Conservation (phyloP, 257 asterid genomes). For the Haberlea rhodopensis region DNA sequence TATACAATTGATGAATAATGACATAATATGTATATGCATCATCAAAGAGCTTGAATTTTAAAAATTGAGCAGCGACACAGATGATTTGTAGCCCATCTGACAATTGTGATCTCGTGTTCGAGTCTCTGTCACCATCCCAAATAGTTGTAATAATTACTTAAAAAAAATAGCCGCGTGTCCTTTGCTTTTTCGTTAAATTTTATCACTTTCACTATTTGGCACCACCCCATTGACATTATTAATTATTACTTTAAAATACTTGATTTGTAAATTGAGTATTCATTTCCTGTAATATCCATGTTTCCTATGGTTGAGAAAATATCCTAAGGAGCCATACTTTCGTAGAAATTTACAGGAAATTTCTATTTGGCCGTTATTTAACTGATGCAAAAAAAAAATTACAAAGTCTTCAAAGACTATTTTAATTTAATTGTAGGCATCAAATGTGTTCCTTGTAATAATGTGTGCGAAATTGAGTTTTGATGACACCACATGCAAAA, state of each 20-base stretch:
- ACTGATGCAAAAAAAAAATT: neutral
- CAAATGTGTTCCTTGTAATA: neutral
- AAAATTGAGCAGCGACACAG: constrained; percentile 16
- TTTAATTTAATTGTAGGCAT: neutral
- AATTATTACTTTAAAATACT: neutral
- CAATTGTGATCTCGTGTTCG: no score
- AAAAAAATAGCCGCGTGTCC: no score
- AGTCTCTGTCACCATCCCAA: no score
- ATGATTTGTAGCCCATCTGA: no score
- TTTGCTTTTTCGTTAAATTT: constrained; percentile 17
- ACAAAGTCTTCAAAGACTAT: constrained; percentile 11
- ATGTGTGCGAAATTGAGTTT: no score
- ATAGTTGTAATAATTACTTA: no score
- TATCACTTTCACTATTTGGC: constrained; percentile 23
- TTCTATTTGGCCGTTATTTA: constrained; percentile 3
- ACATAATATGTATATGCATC: constrained; percentile 9
- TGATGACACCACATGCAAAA: no score
- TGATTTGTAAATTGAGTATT: constrained; percentile 10
- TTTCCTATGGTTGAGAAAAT: no score
- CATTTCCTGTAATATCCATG: no score
- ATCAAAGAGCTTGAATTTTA: neutral
- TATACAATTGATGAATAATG: neutral
- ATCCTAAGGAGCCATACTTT: constrained; percentile 7
- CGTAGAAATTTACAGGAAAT: neutral
- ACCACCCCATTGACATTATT: neutral